phyloP scores from a whole-genome alignment of 1,284 basidiomycete genomes.

The Austroboletus rostrupii region DNA sequence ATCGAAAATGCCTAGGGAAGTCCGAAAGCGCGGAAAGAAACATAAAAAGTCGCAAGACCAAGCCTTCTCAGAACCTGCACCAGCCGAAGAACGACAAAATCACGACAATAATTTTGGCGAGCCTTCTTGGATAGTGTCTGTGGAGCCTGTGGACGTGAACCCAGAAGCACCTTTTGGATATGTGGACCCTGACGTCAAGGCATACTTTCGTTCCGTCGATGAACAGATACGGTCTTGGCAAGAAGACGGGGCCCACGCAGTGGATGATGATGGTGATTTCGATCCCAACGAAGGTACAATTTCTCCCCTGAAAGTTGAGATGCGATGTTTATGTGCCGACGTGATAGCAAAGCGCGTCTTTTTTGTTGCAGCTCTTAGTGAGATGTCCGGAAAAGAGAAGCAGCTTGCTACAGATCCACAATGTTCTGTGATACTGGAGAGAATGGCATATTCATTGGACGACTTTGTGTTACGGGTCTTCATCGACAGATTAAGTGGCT shows the following conservation, averaged over 20 bases:
- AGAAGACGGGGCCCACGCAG: conserved; percentile 36
- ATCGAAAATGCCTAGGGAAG: conserved; percentile 59
- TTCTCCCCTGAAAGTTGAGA: not conserved
- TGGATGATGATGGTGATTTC: conserved; percentile 44
- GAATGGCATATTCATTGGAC: conserved; percentile 88
- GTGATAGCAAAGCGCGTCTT: conserved; percentile 74
- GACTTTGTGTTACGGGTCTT: conserved; percentile 89
- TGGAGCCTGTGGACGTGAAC: conserved; percentile 38
- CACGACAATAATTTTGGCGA: conserved; percentile 21
- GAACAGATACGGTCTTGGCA: conserved; percentile 86
- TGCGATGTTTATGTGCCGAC: conserved; percentile 1
- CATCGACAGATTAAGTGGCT: conserved; percentile 78
- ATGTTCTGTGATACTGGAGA: conserved; percentile 82
- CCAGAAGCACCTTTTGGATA: conserved; percentile 82
- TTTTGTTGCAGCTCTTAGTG: conserved; percentile 77
- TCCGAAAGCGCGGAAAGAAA: conserved; percentile 74
- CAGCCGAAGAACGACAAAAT: conserved; percentile 19
- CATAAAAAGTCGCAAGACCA: conserved; percentile 50
- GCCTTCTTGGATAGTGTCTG: conserved; percentile 66
- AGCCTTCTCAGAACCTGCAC: conserved; percentile 6
- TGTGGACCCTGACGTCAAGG: conserved; percentile 84
- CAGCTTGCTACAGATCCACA: conserved; percentile 89
- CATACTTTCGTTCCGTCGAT: conserved; percentile 87
- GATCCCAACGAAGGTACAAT: conserved; percentile 75
- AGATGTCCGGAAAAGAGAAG: conserved; percentile 84